Evolutionary conservation across 148 eudicot species (phyloP), one percentile per base, ranked within the genome.

Genomic region (Vaccinium darrowii): DNA sequence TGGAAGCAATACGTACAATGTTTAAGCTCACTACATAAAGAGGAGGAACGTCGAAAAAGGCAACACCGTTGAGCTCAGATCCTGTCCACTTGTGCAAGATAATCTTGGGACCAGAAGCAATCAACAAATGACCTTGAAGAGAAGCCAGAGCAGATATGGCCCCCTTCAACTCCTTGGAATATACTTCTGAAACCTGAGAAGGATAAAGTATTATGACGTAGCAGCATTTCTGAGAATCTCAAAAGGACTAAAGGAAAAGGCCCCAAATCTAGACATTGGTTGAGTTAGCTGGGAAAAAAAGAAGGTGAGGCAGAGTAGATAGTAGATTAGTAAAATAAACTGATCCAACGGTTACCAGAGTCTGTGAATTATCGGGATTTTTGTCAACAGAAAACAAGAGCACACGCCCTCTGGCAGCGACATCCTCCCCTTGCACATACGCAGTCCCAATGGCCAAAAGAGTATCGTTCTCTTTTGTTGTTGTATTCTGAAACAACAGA

Each of bases 381-480:
- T 86, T 91, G 85, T 94, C 98, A 79, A 94, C 91, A 81, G 99
- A 91, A 87, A 88, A 94, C 87, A 97, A 92, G 65, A 97, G 95
- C 78, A 97, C 95, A 62, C 99, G 96, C 30, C 99, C 99, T 90
- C 99, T 94, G 25, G 94, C 99, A 56, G 99, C 99, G 53, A 97
- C 96, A 91, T 97, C 99, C 90, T 97, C 99, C 36, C 99, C 99
- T 90, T 97, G 99, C 53, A 93, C 95, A 88, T 94, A 97, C 86
- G 99, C 99, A 84, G 99, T 97, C 80, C 99, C 99, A 84, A 97
- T 83, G 14, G 99, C 98, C 89, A 97, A 86, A 84, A 97, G 96
- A 16, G 98, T 97, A 90, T 94, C 99, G 80, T 95, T 95, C 83
- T 90, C 95, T 86, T 90, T 94, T 11, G 91, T 92, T 30, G 96